These are phyloP conservation scores for Abelmoschus esculentus DNA, from an alignment of 345 rosid species.

Conservation along the genomic window DNA sequence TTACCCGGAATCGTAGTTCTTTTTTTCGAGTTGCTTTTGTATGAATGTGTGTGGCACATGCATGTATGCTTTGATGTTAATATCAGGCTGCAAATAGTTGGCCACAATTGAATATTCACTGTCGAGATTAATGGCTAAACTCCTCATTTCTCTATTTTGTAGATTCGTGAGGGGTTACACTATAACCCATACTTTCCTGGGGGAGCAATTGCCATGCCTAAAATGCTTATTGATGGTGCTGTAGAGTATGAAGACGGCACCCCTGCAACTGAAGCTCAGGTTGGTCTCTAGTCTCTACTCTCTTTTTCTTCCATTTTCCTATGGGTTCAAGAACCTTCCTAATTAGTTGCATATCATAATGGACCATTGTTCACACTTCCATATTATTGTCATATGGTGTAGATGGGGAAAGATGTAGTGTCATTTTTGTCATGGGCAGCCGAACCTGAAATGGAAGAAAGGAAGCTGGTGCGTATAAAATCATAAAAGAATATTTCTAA, in stretches of 20 bases:
- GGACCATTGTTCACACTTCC: neutral
- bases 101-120: neutral
- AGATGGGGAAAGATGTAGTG: conserved; percentile 99
- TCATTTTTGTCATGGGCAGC: conserved; percentile 93
- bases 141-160: conserved; percentile 8
- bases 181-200: conserved; percentile 99
- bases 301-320: neutral
- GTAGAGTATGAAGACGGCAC: neutral
- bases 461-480: conserved; percentile 59
- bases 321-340: neutral
- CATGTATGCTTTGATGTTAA: neutral
- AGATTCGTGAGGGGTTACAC: conserved; percentile 94
- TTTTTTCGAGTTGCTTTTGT: neutral
- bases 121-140: neutral
- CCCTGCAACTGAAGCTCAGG: neutral
- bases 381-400: conserved; percentile 6
- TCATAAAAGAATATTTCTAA: neutral
- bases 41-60: neutral
- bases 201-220: conserved; percentile 26
- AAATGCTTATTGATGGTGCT: neutral
- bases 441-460: conserved; percentile 99
- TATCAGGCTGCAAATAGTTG: neutral
- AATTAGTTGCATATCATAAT: neutral
- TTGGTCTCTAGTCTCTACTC: neutral
- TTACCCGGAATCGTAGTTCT: neutral